These are phyloP conservation scores for Aegilops longissima DNA, from an alignment of 176 grass and related monocot species.

Conservation along the genomic window DNA sequence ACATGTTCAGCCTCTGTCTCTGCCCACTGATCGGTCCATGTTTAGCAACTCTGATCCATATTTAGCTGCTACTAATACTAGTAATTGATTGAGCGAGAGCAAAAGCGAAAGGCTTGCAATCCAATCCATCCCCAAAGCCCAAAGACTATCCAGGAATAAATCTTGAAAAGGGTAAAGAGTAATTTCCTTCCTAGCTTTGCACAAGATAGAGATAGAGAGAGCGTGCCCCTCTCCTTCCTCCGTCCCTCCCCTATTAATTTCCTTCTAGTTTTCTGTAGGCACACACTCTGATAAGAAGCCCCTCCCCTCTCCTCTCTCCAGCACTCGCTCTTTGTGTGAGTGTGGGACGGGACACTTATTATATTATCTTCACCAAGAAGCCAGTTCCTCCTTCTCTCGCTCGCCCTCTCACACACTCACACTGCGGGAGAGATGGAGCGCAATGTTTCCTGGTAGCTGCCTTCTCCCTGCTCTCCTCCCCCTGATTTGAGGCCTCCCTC, in stretches of 20 bases:
- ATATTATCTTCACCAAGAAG: constrained; percentile 23
- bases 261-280: not conserved
- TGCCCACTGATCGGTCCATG: not conserved
- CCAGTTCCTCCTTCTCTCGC: constrained; percentile 14
- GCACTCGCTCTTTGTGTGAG: not conserved
- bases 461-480: constrained; percentile 11
- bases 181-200: not conserved
- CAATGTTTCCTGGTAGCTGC: constrained; percentile 12
- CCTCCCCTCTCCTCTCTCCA: no score
- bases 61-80: not conserved
- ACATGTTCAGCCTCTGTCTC: not conserved
- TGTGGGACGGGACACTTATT: constrained; percentile 8
- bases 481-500: constrained; percentile 44
- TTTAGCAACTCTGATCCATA: not conserved
- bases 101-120: not conserved
- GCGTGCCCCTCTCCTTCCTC: not conserved
- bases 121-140: not conserved
- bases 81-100: not conserved
- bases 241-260: not conserved
- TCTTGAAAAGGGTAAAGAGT: constrained; percentile 26
- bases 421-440: not conserved
- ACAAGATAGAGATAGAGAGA: not conserved
- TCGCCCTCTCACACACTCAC: not conserved
- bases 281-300: constrained; percentile 9
- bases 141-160: not conserved